Evolutionary conservation across 164 flowering plant genomes (phyloP), one percentile per base, ranked within the genome.

Genomic region (Malania oleifera): DNA sequence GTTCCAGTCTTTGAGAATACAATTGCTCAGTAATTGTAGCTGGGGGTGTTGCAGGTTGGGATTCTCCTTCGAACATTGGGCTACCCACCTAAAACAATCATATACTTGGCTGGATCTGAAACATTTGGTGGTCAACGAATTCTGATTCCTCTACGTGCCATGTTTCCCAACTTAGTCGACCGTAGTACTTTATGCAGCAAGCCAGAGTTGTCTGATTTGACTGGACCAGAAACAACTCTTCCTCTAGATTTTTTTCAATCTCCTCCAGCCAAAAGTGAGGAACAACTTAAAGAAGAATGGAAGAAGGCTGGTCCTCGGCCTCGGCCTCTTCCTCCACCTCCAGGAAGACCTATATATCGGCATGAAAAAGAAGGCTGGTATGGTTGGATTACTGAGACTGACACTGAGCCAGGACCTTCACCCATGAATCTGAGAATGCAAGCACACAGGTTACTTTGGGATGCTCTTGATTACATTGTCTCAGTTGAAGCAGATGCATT

Each of bases 341-440:
- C 99, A 9, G 91, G 75, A 50, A 77, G 99, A 62, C 96, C 96
- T 24, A 71, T 87, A 48, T 95, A 91, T 73, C 76, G 62, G 26
- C 97, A 95, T 75, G 99, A 95, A 58, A 86, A 85, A 72, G 99
- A 91, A 75, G 99, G 99, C 34, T 95, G 99, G 99, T 95, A 95
- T 80, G 97, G 95, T 59, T 95, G 99, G 99, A 67, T 95, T 61
- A 75, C 86, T 35, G 89, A 88, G 74, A 75, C 62, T 27, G 83
- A 81, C 37, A 74, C 62, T n/a, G 97, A 95, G 61, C 96, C 96
- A 28, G 88, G 76, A 8, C 97, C 87, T 65, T 81, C 99, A 23
- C 85, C 78, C 22, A 20, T 55, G 35, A 89, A 89, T 64, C 58
- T 82, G 60, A 82, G 97, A 72, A 71, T 59, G 64, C 79, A 77